Evolutionary conservation across 2,329 filamentous ascomycete genomes (phyloP).

Genomic region (Fusarium newnesense): DNA sequence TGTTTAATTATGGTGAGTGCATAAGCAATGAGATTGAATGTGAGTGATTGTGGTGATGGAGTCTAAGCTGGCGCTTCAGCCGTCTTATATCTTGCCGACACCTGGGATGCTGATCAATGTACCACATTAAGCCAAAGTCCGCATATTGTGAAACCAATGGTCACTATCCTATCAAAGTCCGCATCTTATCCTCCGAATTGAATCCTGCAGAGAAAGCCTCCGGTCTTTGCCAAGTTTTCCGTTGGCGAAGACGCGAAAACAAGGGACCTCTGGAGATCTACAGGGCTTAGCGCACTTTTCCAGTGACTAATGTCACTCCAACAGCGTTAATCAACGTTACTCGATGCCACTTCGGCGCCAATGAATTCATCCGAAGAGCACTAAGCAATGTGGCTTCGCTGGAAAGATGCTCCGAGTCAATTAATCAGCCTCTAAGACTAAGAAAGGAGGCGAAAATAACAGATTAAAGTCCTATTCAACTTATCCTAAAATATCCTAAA

Average conservation of each 20-base stretch:
- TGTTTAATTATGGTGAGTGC: background rate
- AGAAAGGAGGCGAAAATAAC: background rate
- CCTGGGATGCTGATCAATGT: background rate
- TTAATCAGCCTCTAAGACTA: background rate
- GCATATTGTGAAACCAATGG: background rate
- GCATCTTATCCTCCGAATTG: background rate
- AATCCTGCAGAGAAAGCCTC: background rate
- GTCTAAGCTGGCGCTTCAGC: background rate
- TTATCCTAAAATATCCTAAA: too few species aligned
- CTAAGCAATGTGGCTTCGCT: background rate
- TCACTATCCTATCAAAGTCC: background rate
- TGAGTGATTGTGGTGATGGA: background rate
- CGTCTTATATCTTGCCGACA: constrained; percentile 1
- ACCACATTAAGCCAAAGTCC: background rate
- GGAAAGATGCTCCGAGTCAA: constrained; percentile 16
- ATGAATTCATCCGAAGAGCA: background rate
- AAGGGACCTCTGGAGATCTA: background rate
- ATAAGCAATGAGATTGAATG: background rate
- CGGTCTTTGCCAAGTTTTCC: background rate
- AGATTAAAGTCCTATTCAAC: too few species aligned
- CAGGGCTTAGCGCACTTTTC: constrained; percentile 6
- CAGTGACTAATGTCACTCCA: constrained; percentile 1
- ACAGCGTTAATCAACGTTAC: constrained; percentile 19
- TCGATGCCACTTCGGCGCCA: background rate
- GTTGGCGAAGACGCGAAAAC: background rate